phyloP scores from a whole-genome alignment of 495 filamentous ascomycete species.

The Bacidia gigantensis region DNA sequence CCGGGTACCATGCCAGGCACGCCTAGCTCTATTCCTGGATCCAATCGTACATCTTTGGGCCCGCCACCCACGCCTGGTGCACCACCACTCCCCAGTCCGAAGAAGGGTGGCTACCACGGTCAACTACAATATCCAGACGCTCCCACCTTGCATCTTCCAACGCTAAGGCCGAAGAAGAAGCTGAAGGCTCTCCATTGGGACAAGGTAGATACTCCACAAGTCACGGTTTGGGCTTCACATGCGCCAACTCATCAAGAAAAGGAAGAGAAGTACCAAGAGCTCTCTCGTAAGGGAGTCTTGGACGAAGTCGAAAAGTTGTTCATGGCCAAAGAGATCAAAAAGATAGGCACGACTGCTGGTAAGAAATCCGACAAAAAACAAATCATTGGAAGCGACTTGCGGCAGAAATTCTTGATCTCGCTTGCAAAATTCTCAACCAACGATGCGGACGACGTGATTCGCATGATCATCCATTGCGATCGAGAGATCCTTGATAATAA shows the following conservation, averaged over 20 bases:
- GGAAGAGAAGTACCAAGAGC: slow-evolving; percentile 88
- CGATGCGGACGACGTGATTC: slow-evolving; percentile 68
- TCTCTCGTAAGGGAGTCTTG: slow-evolving; percentile 83
- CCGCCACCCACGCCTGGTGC: slow-evolving; percentile 41
- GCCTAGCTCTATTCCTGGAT: slow-evolving; percentile 13
- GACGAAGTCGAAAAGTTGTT: slow-evolving; percentile 97
- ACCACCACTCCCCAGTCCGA: slow-evolving; percentile 45
- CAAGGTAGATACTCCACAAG: slow-evolving; percentile 86
- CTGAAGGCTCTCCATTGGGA: slow-evolving; percentile 99
- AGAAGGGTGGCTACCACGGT: slow-evolving; percentile 34
- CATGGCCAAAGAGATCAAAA: slow-evolving; percentile 92
- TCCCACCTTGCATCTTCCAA: slow-evolving; percentile 45
- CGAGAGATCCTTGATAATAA: slow-evolving; percentile 77
- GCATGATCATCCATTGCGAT: slow-evolving; percentile 94
- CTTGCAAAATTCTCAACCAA: slow-evolving; percentile 76
- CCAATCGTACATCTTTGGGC: slow-evolving; percentile 18
- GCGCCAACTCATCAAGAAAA: slow-evolving; percentile 66
- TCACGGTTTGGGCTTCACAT: slow-evolving; percentile 89
- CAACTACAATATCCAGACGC: slow-evolving; percentile 32
- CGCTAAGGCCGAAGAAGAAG: slow-evolving; percentile 92
- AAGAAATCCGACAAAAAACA: slow-evolving; percentile 94
- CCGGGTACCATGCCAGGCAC: slow-evolving; percentile 23
- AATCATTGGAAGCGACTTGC: slow-evolving; percentile 81
- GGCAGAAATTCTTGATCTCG: slow-evolving; percentile 85
- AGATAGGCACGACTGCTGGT: slow-evolving; percentile 48